phyloP scores from a whole-genome alignment of 306 rosid genomes.

The Vigna unguiculata region DNA sequence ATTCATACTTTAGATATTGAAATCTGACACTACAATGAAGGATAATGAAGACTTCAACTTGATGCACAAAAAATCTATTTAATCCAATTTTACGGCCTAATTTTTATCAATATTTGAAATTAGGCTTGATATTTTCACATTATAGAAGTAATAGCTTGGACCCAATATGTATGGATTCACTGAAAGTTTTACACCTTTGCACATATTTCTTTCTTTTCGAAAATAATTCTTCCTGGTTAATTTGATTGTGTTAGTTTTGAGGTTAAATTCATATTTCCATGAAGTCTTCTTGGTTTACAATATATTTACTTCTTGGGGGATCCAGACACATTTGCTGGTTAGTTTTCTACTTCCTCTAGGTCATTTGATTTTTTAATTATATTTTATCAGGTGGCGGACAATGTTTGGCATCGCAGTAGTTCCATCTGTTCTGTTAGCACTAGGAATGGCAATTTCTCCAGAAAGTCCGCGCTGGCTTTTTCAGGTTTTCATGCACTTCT shows the following conservation, averaged over 20 bases:
- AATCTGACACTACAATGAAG: conserved; percentile 1
- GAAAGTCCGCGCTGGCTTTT: conserved; percentile 99
- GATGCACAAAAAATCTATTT: not conserved
- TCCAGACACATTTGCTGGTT: conserved; percentile 15
- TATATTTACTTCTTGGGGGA: conserved; percentile 27
- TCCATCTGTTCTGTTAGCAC: conserved; percentile 84
- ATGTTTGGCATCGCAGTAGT: conserved; percentile 91
- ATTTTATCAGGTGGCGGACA: conserved; percentile 84
- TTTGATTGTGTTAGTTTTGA: conserved; percentile 11
- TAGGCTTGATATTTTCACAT: conserved; percentile 3
- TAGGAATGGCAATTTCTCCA: conserved; percentile 92
- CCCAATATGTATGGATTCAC: not conserved
- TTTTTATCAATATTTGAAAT: conserved; percentile 30
- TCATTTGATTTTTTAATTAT: not conserved
- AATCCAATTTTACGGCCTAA: not conserved
- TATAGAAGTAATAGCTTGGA: conserved; percentile 1
- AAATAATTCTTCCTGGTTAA: conserved; percentile 3
- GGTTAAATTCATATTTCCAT: conserved; percentile 26
- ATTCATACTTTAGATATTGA: conserved; percentile 13
- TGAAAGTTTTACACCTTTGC: not conserved
- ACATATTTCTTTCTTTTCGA: conserved; percentile 9
- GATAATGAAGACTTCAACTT: conserved; percentile 29
- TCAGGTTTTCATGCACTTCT: conserved; percentile 66
- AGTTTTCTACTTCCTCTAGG: conserved; percentile 13
- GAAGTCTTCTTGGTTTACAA: not conserved